Conservation (phyloP, 306 rosid species). For the Arachis hypogaea region DNA sequence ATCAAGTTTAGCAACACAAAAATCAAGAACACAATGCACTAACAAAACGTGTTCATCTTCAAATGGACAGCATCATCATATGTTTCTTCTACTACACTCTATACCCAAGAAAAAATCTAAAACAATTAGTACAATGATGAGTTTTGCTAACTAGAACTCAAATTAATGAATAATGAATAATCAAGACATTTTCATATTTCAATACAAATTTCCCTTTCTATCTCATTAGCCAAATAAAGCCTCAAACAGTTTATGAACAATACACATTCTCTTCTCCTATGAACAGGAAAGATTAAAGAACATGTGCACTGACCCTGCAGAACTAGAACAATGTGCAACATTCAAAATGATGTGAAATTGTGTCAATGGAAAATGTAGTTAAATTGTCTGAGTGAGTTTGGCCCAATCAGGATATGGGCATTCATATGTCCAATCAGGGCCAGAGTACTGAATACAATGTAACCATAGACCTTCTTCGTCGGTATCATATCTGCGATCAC, state of each 20-base stretch:
- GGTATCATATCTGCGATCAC: slow-evolving; percentile 60
- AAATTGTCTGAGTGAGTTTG: slow-evolving; percentile 42
- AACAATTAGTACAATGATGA: not conserved
- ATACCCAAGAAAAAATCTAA: no score
- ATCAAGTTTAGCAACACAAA: slow-evolving; percentile 1
- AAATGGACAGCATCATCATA: no score
- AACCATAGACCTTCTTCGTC: slow-evolving; percentile 83
- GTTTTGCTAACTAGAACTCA: no score
- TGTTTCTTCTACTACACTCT: no score
- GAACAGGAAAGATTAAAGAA: slow-evolving; percentile 14
- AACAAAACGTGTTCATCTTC: not conserved
- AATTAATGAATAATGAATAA: no score
- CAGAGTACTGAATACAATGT: slow-evolving; percentile 73
- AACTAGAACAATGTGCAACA: not conserved
- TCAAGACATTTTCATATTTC: no score
- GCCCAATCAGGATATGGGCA: slow-evolving; percentile 92
- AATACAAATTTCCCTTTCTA: no score
- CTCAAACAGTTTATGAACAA: not conserved
- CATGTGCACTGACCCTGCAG: not conserved
- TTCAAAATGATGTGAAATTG: not conserved
- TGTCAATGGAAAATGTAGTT: slow-evolving; percentile 16
- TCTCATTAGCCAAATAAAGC: no score
- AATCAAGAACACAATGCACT: slow-evolving; percentile 1
- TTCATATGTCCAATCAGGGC: slow-evolving; percentile 84
- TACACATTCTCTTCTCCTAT: slow-evolving; percentile 6